Evolutionary conservation across 2,329 filamentous ascomycete species (phyloP).

Genomic region (Fusarium anthophilum): DNA sequence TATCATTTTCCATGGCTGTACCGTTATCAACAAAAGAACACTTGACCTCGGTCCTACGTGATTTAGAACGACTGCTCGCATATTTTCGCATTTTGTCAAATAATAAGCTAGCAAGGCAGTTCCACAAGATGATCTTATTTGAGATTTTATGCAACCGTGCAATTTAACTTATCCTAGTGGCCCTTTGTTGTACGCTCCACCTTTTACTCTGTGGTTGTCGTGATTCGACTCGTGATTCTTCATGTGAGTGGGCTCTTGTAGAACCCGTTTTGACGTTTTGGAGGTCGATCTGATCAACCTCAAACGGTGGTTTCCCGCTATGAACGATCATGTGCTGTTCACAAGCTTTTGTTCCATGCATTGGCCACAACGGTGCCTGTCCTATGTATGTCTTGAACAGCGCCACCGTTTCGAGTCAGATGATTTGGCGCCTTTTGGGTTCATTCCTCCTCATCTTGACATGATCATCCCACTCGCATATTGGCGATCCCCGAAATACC

Average conservation of each 20-base stretch:
- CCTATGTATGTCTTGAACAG: constrained; percentile 13
- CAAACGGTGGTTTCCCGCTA: constrained; percentile 11
- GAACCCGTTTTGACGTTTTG: constrained; percentile 4
- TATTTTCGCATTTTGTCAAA: constrained; percentile 33
- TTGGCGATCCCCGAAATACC: constrained; percentile 14
- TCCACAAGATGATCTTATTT: constrained; percentile 37
- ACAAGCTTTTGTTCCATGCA: constrained; percentile 21
- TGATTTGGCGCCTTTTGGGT: constrained; percentile 19
- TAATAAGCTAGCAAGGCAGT: constrained; percentile 28
- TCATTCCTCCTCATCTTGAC: constrained; percentile 4
- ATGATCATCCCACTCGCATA: constrained; percentile 11
- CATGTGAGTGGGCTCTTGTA: constrained; percentile 13
- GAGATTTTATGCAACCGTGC: constrained; percentile 29
- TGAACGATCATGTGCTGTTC: constrained; percentile 30
- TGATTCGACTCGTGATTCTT: constrained; percentile 39
- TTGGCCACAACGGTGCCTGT: constrained; percentile 19
- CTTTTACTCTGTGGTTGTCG: constrained; percentile 11
- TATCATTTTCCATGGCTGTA: background rate
- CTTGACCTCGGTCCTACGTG: background rate
- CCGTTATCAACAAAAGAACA: background rate
- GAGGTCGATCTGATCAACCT: constrained; percentile 7
- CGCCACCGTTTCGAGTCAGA: constrained; percentile 32
- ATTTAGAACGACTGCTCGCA: background rate
- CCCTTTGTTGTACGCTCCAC: constrained; percentile 9
- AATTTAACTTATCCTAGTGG: constrained; percentile 18